Evolutionary conservation across 2,329 filamentous ascomycete genomes (phyloP).

Genomic region (Leptodontidium sp.): DNA sequence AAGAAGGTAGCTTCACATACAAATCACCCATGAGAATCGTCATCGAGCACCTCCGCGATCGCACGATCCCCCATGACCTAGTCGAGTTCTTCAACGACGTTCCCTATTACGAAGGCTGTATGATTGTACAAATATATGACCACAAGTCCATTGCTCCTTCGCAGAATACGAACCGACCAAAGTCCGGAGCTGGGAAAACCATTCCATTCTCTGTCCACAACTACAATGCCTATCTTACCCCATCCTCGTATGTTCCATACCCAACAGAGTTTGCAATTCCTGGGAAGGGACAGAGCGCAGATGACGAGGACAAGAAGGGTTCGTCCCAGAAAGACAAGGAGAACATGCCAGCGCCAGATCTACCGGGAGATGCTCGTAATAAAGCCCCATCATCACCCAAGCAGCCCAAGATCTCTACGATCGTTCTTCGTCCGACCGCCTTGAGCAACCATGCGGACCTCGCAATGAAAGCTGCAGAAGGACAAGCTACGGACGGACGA

Average conservation of each 20-base stretch:
- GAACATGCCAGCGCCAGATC: conserved; percentile 61
- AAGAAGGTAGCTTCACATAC: conserved; percentile 91
- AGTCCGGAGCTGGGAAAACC: conserved; percentile 66
- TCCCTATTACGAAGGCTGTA: conserved; percentile 89
- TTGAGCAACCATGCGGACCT: conserved; percentile 80
- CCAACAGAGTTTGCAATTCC: conserved; percentile 58
- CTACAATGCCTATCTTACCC: conserved; percentile 88
- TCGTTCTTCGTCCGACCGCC: conserved; percentile 85
- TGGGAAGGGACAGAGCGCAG: conserved; percentile 47
- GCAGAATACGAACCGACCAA: conserved; percentile 64
- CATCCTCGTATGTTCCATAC: conserved; percentile 84
- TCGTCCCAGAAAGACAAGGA: conserved; percentile 63
- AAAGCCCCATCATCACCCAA: conserved; percentile 51
- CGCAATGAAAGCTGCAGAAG: conserved; percentile 76
- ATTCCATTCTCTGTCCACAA: conserved; percentile 89
- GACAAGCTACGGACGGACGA: conserved; percentile 55
- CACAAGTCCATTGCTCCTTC: conserved; percentile 73
- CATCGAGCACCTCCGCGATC: conserved; percentile 76
- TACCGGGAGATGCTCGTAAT: conserved; percentile 54
- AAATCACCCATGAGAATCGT: conserved; percentile 88
- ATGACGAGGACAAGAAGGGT: conserved; percentile 41
- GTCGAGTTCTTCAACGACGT: conserved; percentile 80
- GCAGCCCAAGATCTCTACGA: conserved; percentile 75
- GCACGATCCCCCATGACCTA: conserved; percentile 89
- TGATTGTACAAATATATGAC: conserved; percentile 94